Evolutionary conservation across 331 rosid species (phyloP).

Genomic region (Malus hybrid): DNA sequence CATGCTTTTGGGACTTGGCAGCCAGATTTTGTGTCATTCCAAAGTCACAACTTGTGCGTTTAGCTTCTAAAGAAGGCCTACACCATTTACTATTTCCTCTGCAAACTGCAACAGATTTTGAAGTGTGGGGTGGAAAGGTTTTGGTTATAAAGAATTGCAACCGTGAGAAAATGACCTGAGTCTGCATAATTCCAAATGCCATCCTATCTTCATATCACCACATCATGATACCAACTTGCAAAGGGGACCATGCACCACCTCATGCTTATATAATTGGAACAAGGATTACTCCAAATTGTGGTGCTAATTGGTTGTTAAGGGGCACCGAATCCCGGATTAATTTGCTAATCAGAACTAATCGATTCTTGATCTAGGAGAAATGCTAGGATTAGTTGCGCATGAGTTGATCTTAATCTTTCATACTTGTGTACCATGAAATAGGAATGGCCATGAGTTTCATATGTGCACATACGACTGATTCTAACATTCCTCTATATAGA

Average conservation of each 20-base stretch:
- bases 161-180: constrained; percentile 38
- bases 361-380: background rate
- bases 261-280: background rate
- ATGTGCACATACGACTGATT: too few relatives aligned
- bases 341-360: background rate
- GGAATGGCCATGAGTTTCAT: too few relatives aligned
- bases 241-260: constrained; percentile 24
- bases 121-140: background rate
- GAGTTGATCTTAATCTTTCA: too few relatives aligned
- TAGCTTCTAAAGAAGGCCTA: constrained; percentile 3
- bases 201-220: constrained; percentile 19
- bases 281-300: too few relatives aligned
- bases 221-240: constrained; percentile 10
- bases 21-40: background rate
- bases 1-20: background rate
- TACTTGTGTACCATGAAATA: too few relatives aligned
- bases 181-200: constrained; percentile 18
- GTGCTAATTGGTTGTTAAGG: too few relatives aligned
- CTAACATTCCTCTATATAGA: too few relatives aligned
- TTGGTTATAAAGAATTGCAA: constrained; percentile 7
- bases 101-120: background rate
- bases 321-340: background rate
- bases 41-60: constrained; percentile 10
- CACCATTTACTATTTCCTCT: constrained; percentile 9
- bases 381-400: too few relatives aligned